phyloP scores from a whole-genome alignment of 140 eudicot species.

The Cichorium intybus region DNA sequence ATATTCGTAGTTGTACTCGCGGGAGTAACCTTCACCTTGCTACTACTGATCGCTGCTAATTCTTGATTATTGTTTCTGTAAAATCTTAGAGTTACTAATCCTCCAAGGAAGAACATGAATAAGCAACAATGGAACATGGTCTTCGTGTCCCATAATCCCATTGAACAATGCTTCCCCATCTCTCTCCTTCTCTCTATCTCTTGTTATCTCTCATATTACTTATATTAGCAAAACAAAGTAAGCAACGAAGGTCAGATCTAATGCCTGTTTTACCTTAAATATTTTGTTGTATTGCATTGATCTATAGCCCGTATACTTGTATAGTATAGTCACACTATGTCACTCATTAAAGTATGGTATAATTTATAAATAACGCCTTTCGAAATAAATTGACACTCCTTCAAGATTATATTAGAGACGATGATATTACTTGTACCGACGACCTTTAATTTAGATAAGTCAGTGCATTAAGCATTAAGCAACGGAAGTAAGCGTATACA shows the following conservation, averaged over 20 bases:
- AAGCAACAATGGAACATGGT: conserved; percentile 21
- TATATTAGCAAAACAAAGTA: neutral
- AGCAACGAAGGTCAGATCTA: neutral
- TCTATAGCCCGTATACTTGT: no score
- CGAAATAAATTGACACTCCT: neutral
- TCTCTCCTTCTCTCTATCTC: neutral
- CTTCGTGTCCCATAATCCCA: conserved; percentile 17
- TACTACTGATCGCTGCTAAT: neutral
- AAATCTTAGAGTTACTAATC: conserved; percentile 17
- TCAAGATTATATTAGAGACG: neutral
- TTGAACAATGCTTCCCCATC: conserved; percentile 14
- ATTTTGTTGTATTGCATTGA: no score
- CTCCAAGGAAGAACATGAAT: conserved; percentile 17
- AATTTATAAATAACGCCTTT: no score
- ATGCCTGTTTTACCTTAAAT: no score
- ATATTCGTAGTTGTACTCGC: neutral
- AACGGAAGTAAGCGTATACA: neutral
- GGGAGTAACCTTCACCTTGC: neutral
- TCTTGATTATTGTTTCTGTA: conserved; percentile 14
- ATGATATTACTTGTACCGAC: neutral
- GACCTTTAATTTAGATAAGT: neutral
- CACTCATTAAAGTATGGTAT: no score
- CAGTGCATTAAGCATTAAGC: neutral
- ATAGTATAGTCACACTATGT: no score
- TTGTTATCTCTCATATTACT: neutral